Base-by-base conservation (phyloP, 306 rosid species). In the Malus orientalis region DNA sequence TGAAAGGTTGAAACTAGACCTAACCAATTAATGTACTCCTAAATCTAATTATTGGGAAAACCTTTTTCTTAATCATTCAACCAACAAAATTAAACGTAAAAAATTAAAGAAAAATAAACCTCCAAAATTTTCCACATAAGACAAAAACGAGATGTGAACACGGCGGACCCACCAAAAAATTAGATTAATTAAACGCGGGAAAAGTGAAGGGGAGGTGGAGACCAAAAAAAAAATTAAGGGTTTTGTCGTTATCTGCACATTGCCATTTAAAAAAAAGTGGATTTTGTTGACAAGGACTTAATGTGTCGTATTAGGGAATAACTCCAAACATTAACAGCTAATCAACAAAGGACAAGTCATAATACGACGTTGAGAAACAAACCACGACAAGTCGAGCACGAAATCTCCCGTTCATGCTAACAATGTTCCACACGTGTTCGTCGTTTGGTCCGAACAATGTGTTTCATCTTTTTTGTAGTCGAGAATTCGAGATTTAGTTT, bases 311-410 rank as follows among this genome's bases (percentile, higher is more conserved):
- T 86, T 87, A 67, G 87, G 85, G 85, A 81, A 81, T 82, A 81
- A 36, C 81, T 76, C 80, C 84, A 81, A 86, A 82, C 88, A 84
- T 79, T 80, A 85, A 88, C 89, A 90, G 81, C 92, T 81, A 81
- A 81, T 83, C 83, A 51, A 73, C 80, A 75, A 70, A 67, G 62
- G 76, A 73, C 76, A 57, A 45, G 55, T 77, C 66, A 80, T 75
- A 82, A 88, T 64, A 85, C 84, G 88, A 89, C 89, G 84, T 20
- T 4, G 14, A 15, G 3, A 74, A 70, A 68, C 23, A 77, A 55
- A 65, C 75, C 75, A 86, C 25, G 81, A 74, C 80, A 79, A 81
- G 78, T 64, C 44, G 67, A 83, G 19, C 54, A 49, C 4, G 54
- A 15, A 49, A 49, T 2, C 54, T 49, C 20, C 1, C 19, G 2